These are phyloP conservation scores for Colletotrichum theobromicola DNA, from an alignment of 2,329 filamentous ascomycete genomes.

Conservation along the genomic window DNA sequence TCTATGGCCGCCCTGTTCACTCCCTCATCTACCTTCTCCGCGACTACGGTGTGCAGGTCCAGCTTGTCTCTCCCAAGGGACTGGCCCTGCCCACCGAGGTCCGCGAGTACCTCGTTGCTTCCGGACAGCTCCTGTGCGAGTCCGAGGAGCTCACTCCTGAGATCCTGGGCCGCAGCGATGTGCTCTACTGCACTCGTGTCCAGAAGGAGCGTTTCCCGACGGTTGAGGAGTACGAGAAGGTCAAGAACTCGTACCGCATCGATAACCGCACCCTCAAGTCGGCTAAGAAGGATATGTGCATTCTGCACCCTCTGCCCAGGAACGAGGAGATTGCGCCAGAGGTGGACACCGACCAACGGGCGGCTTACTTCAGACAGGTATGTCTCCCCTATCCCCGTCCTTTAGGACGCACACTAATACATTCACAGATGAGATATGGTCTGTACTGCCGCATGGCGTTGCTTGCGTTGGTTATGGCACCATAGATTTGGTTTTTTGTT, in stretches of 20 bases:
- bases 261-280: constrained; percentile 89
- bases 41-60: constrained; percentile 93
- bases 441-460: constrained; percentile 98
- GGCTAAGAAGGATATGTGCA: constrained; percentile 91
- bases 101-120: constrained; percentile 70
- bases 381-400: constrained; percentile 42
- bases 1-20: constrained; percentile 93
- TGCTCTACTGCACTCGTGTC: constrained; percentile 95
- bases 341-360: constrained; percentile 95
- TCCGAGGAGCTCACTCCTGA: constrained; percentile 82
- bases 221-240: constrained; percentile 78
- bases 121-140: constrained; percentile 79
- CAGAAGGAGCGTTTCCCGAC: constrained; percentile 96
- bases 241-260: constrained; percentile 89
- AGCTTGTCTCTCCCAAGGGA: constrained; percentile 84
- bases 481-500: constrained; percentile 22
- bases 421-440: constrained; percentile 87
- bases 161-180: constrained; percentile 84
- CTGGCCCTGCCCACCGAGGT: constrained; percentile 80
- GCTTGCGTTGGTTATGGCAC: constrained; percentile 84
- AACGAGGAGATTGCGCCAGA: constrained; percentile 95
- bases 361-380: constrained; percentile 99
- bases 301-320: constrained; percentile 93
- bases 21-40: constrained; percentile 92
- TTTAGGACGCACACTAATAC: constrained; percentile 41